These are phyloP conservation scores for Paramecium octaurelia DNA, from an alignment of 73 alveolate genomes.

Conservation along the genomic window DNA sequence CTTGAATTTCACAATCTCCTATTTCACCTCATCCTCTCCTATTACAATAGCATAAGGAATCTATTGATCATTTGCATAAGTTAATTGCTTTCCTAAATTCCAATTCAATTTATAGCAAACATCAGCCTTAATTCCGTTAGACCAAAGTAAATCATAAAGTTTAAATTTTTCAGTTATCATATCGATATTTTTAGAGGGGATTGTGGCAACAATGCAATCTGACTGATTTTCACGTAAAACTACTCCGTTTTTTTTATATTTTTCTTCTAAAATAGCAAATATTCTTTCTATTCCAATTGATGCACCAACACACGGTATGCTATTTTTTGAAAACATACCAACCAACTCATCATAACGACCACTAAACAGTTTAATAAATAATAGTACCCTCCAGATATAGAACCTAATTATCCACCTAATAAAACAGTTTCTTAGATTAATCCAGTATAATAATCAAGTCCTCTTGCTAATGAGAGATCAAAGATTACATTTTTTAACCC, in stretches of 20 bases:
- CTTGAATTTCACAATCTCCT: neutral
- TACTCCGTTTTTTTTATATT: neutral
- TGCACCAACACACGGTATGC: constrained; percentile 6
- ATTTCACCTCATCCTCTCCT: constrained; percentile 35
- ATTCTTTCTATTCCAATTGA: constrained; percentile 40
- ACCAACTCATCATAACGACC: constrained; percentile 46
- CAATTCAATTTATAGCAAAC: constrained; percentile 5
- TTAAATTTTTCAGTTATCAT: neutral
- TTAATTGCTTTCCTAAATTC: constrained; percentile 22
- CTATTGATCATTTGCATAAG: constrained; percentile 1
- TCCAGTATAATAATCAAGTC: constrained; percentile 96
- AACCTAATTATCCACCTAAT: constrained; percentile 69
- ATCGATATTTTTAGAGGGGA: constrained; percentile 13
- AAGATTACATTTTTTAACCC: constrained; percentile 68
- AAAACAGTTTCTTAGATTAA: constrained; percentile 87
- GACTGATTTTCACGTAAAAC: neutral
- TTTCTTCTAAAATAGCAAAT: constrained; percentile 13
- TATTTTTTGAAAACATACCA: constrained; percentile 4
- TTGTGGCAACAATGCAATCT: neutral
- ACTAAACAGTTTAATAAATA: neutral
- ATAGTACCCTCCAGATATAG: constrained; percentile 64
- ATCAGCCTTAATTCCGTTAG: constrained; percentile 1
- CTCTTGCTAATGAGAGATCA: constrained; percentile 95
- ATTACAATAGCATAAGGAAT: neutral
- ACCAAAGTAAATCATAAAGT: neutral